phyloP scores from a whole-genome alignment of 169 alveolate genomes.

The Nephromyces sp. region DNA sequence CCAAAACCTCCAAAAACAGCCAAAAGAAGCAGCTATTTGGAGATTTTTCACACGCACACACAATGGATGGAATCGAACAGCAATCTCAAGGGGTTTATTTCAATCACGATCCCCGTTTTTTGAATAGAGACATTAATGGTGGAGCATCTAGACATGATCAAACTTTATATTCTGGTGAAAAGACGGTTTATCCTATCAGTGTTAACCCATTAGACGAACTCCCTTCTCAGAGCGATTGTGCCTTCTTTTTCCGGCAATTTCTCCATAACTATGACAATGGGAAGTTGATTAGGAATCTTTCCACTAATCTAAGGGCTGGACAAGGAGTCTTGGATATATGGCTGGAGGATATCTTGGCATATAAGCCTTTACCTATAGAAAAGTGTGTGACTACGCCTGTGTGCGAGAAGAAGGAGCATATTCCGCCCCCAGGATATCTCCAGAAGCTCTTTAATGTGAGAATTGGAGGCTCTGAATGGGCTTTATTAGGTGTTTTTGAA shows the following conservation, averaged over 20 bases:
- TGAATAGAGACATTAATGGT: too few species aligned
- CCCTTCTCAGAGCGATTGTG: conserved; percentile 27
- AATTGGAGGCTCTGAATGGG: too few species aligned
- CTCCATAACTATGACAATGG: conserved; percentile 29
- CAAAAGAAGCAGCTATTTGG: too few species aligned
- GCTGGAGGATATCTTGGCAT: conserved; percentile 11
- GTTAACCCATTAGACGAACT: conserved; percentile 8
- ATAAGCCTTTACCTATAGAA: conserved; percentile 23
- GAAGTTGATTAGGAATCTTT: conserved; percentile 12
- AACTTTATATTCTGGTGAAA: too few species aligned
- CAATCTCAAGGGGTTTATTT: too few species aligned
- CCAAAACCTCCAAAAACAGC: too few species aligned
- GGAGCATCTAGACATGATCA: too few species aligned
- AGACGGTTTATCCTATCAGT: too few species aligned
- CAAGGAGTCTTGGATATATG: conserved; percentile 14
- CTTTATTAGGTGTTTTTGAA: too few species aligned
- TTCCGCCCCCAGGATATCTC: conserved; percentile 31
- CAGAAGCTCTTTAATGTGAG: conserved; percentile 22
- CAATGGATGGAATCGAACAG: too few species aligned
- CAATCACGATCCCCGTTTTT: too few species aligned
- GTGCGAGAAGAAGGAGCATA: conserved; percentile 22
- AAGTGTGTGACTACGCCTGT: conserved; percentile 30
- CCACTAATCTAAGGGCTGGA: conserved; percentile 15
- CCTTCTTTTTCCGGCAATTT: conserved; percentile 26
- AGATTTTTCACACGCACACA: too few species aligned